Base-by-base conservation (phyloP, 257 asterid genomes). In the Solanum bukasovii region DNA sequence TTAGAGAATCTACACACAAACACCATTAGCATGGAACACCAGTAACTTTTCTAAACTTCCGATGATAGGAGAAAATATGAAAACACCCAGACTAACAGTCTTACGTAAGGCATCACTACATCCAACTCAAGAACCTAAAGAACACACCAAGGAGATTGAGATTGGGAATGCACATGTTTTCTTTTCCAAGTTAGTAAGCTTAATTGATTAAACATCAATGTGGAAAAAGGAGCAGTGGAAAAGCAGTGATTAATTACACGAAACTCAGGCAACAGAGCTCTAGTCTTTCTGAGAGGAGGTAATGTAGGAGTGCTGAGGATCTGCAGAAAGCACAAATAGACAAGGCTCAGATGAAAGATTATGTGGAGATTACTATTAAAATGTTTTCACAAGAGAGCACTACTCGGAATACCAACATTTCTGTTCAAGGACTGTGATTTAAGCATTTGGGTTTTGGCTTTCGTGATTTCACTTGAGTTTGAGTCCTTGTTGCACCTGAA, bases 401-500 rank as follows among this genome's bases (percentile, higher is more conserved):
- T 14, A 49, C 13, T 49, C 4, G 29, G 88, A 87, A 67, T 90
- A 94, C 98, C 70, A 86, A 95, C 99, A 88, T 95, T 96, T 93
- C 65, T 94, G 92, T 91, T 94, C 87, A 87, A 82, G 18, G 96
- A 88, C 85, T 44, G 92, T 82, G 91, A 88, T 91, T 88, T 93
- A 34, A 86, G 86, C 90, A 33, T 81, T 83, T 86, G 86, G 35
- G 84, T 84, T 84, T 89, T 92, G 83, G 74, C 87, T 89, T 91
- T 92, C 42, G 90, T 92, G 46, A 75, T 85, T 87, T 89, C 97
- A 68, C 91, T 93, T 77, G 95, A 86, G n/a, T 87, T 91, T 82
- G 90, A 89, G 81, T 91, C 93, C 81, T 87, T 90, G 92, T 92
- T 95, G 87, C 96, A 91, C 91, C 96, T 95, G 94, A 82, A 90